Conservation (phyloP, 768 basidiomycete species). For the Lanmaoa pseudosensibilis region DNA sequence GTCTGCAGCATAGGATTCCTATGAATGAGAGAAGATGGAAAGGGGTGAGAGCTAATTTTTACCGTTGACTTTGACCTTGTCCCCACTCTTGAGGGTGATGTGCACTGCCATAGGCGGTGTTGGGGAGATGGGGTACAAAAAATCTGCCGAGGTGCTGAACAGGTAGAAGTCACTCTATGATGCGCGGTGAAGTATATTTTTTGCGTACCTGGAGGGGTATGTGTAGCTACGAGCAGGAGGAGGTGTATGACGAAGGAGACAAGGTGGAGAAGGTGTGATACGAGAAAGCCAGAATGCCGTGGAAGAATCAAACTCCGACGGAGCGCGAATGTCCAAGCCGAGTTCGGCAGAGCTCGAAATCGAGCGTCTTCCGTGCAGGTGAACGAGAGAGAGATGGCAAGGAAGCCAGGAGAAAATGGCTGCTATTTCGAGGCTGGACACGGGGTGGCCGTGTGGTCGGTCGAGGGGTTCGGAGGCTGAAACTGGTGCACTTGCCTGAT, state of each 20-base stretch:
- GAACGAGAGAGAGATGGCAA: background rate
- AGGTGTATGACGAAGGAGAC: constrained; percentile 34
- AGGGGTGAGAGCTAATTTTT: constrained; percentile 32
- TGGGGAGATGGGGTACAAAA: constrained; percentile 25
- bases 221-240: constrained; percentile 22
- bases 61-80: constrained; percentile 87
- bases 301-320: constrained; percentile 37
- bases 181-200: constrained; percentile 16
- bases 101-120: constrained; percentile 30
- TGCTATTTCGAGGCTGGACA: background rate
- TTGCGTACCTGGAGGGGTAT: constrained; percentile 22
- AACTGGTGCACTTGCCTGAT: constrained; percentile 10
- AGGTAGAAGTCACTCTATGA: background rate
- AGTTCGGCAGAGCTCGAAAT: constrained; percentile 1
- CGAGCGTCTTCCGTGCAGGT: background rate
- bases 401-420: too few species aligned
- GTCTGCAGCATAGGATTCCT: constrained; percentile 55
- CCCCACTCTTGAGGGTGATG: constrained; percentile 75
- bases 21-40: constrained; percentile 18
- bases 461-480: constrained; percentile 9
- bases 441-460: background rate
- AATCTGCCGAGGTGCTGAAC: constrained; percentile 21
- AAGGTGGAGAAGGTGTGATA: constrained; percentile 37
- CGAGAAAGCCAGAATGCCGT: constrained; percentile 28
- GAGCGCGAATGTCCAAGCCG: constrained; percentile 33